Percentiles rank a stretch among this genome's conserved stretches.
These are phyloP conservation scores for Elongisporangium senticosum DNA, from an alignment of 352 stramenopile genomes.

Conservation along the genomic window DNA sequence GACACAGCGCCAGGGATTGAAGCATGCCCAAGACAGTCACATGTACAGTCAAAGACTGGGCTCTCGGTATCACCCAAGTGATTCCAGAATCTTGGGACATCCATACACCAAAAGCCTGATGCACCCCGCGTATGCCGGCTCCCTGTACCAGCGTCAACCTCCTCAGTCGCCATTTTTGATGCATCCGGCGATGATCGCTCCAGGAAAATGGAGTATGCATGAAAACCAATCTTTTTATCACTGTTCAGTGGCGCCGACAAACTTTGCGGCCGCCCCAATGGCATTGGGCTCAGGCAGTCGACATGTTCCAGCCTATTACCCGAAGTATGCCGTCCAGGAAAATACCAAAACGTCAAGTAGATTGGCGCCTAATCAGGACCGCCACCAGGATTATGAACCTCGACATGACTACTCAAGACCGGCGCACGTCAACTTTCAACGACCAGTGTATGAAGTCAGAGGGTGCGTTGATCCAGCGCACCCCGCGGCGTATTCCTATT, in stretches of 20 bases:
- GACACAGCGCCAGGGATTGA: background rate
- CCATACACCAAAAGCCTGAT: background rate
- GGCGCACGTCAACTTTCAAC: background rate
- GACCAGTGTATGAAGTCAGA: conserved; percentile 2
- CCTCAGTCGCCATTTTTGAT: conserved; percentile 2
- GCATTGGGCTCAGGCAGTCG: background rate
- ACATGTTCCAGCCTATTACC: background rate
- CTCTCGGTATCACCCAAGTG: background rate
- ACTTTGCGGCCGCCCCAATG: background rate
- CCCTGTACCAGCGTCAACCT: background rate
- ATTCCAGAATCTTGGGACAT: background rate
- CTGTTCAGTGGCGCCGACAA: background rate
- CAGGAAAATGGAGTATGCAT: conserved; percentile 17
- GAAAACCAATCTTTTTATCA: conserved; percentile 18
- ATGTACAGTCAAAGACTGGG: background rate
- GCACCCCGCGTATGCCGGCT: background rate
- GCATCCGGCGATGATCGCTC: conserved; percentile 16
- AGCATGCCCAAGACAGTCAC: background rate
- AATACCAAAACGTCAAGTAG: background rate
- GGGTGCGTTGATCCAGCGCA: background rate
- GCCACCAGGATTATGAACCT: background rate
- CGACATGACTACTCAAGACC: background rate
- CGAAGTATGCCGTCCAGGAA: background rate
- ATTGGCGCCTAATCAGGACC: background rate
- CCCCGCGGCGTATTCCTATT: conserved; percentile 57